Conservation (phyloP, 2,329 filamentous ascomycete species). For the Bipolaris sorokiniana region DNA sequence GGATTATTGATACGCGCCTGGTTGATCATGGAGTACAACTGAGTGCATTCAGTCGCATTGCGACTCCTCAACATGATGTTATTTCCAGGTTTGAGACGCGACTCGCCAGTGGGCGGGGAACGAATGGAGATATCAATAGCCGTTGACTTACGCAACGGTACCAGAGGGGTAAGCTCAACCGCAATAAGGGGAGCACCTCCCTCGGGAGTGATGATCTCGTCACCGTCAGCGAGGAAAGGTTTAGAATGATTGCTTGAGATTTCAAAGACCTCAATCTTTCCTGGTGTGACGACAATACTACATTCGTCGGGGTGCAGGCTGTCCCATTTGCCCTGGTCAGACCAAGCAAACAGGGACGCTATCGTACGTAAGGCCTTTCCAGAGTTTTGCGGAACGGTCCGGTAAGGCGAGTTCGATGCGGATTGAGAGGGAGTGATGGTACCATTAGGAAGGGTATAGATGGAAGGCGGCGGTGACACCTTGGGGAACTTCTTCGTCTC, state of each 20-base stretch:
- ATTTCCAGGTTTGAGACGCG: slow-evolving; percentile 69
- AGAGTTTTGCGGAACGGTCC: slow-evolving; percentile 58
- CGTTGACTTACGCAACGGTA: slow-evolving; percentile 88
- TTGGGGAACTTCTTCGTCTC: slow-evolving; percentile 50
- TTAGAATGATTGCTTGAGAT: slow-evolving; percentile 57
- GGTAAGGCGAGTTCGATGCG: slow-evolving; percentile 75
- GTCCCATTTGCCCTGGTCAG: slow-evolving; percentile 65
- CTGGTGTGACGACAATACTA: slow-evolving; percentile 66
- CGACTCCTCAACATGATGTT: slow-evolving; percentile 92
- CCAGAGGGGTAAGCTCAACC: slow-evolving; percentile 87
- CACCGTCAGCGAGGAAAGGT: slow-evolving; percentile 48
- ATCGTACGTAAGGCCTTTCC: slow-evolving; percentile 61
- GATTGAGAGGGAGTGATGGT: slow-evolving; percentile 82
- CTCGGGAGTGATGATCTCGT: slow-evolving; percentile 46
- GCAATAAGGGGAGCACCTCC: slow-evolving; percentile 63
- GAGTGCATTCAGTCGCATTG: slow-evolving; percentile 76
- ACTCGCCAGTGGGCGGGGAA: slow-evolving; percentile 78
- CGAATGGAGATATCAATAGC: slow-evolving; percentile 93
- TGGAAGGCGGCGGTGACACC: slow-evolving; percentile 50
- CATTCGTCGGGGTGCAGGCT: slow-evolving; percentile 67
- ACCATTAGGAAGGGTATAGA: slow-evolving; percentile 48
- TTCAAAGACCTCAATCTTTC: slow-evolving; percentile 69
- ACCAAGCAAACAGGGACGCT: slow-evolving; percentile 68
- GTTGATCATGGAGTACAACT: slow-evolving; percentile 86
- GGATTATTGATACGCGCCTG: slow-evolving; percentile 89